Evolutionary conservation across 2,329 filamentous ascomycete genomes (phyloP).

Genomic region (Calonectria multiphialidica): DNA sequence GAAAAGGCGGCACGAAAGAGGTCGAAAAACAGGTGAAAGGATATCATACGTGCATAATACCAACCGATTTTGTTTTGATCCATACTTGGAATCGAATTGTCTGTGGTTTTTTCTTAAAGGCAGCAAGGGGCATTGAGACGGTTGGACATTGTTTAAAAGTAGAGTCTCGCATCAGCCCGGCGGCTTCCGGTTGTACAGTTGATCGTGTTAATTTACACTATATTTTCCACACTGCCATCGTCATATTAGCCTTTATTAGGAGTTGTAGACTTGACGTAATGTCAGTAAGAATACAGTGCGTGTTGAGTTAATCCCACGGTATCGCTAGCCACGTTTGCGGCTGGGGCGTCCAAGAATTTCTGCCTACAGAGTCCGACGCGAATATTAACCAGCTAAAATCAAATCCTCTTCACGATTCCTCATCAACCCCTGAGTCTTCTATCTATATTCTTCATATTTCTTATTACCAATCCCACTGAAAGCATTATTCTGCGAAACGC

Average conservation of each 20-base stretch:
- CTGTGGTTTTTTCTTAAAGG: neutral
- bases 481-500: too few species aligned
- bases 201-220: neutral
- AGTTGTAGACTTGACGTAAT: too few species aligned
- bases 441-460: neutral
- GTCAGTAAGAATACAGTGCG: neutral
- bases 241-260: neutral
- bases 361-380: neutral
- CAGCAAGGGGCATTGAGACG: neutral
- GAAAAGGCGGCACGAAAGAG: slow-evolving; percentile 83
- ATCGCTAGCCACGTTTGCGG: neutral
- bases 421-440: neutral
- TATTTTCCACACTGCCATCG: neutral
- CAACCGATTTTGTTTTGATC: slow-evolving; percentile 24
- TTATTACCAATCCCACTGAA: too few species aligned
- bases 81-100: neutral
- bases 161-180: neutral
- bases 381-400: neutral
- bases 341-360: neutral
- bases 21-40: slow-evolving; percentile 61
- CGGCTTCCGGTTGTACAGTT: neutral
- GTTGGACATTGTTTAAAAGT: neutral
- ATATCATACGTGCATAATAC: slow-evolving; percentile 32
- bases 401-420: neutral
- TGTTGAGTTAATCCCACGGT: neutral